phyloP scores from a whole-genome alignment of 805 yeast species.

The Monosporozyma unispora region DNA sequence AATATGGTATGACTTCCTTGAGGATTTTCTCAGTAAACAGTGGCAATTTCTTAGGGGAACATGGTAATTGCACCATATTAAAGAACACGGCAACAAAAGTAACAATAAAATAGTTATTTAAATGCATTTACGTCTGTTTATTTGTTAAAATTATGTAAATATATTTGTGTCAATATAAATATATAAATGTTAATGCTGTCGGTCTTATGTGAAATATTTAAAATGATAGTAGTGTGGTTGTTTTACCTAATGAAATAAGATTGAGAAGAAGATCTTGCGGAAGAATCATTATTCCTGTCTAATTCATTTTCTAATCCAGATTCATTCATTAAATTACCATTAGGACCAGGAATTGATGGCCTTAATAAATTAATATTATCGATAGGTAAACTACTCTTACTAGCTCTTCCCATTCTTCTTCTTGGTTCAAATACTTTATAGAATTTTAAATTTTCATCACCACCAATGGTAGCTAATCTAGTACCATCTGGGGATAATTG shows the following conservation, averaged over 20 bases:
- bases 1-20: too few species aligned
- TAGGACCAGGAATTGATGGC: conserved; percentile 5
- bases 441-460: conserved; percentile 92
- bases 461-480: conserved; percentile 88
- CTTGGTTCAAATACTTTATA: conserved; percentile 76
- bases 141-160: neutral
- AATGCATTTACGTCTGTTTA: neutral
- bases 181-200: neutral
- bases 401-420: conserved; percentile 32
- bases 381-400: conserved; percentile 16
- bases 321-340: neutral
- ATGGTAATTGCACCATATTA: too few species aligned
- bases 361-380: conserved; percentile 11
- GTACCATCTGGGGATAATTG: conserved; percentile 84
- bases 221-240: neutral
- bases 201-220: neutral
- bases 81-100: too few species aligned
- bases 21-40: too few species aligned
- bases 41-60: too few species aligned
- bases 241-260: conserved; percentile 1
- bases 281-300: conserved; percentile 1
- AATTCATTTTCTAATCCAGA: neutral
- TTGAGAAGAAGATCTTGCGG: neutral
- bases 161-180: neutral
- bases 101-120: too few species aligned